Conservation (phyloP, 2,329 filamentous ascomycete genomes). For the Alternaria sp. region DNA sequence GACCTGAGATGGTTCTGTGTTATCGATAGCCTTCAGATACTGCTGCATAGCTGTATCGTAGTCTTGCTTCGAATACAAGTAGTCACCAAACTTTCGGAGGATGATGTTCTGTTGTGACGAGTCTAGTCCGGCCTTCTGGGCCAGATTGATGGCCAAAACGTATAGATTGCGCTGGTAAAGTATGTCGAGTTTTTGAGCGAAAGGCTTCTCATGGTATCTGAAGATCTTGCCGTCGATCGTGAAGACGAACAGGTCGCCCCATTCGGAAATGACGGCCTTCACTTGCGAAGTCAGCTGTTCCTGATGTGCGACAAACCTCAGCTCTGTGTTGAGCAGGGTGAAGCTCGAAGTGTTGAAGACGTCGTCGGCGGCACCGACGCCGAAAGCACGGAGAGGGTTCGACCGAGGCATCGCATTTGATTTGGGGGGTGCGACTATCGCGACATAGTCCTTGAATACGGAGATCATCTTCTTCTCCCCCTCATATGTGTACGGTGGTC, state of each 20-base stretch:
- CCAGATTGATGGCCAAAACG: conserved; percentile 87
- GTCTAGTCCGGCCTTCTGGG: conserved; percentile 86
- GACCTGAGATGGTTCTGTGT: conserved; percentile 93
- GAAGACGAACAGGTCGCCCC: conserved; percentile 91
- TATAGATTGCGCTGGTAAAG: conserved; percentile 94
- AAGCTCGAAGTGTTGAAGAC: conserved; percentile 88
- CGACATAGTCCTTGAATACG: conserved; percentile 84
- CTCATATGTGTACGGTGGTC: conserved; percentile 89
- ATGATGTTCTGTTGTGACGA: conserved; percentile 85
- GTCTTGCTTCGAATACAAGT: conserved; percentile 91
- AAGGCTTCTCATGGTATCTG: conserved; percentile 86
- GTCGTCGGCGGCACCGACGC: conserved; percentile 73
- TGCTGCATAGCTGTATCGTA: conserved; percentile 99
- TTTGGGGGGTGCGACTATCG: conserved; percentile 80
- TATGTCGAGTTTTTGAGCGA: conserved; percentile 91
- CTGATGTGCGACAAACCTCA: conserved; percentile 88
- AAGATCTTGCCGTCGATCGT: conserved; percentile 86
- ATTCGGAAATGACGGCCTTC: conserved; percentile 80
- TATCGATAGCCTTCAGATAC: conserved; percentile 94
- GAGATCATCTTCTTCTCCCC: conserved; percentile 83
- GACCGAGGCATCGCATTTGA: conserved; percentile 60
- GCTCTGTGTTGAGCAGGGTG: conserved; percentile 86
- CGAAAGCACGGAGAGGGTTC: conserved; percentile 74
- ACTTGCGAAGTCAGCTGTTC: conserved; percentile 84
- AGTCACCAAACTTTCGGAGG: conserved; percentile 91